Evolutionary conservation across 2,329 filamentous ascomycete species (phyloP).

Genomic region (Verticillium klebahnii): DNA sequence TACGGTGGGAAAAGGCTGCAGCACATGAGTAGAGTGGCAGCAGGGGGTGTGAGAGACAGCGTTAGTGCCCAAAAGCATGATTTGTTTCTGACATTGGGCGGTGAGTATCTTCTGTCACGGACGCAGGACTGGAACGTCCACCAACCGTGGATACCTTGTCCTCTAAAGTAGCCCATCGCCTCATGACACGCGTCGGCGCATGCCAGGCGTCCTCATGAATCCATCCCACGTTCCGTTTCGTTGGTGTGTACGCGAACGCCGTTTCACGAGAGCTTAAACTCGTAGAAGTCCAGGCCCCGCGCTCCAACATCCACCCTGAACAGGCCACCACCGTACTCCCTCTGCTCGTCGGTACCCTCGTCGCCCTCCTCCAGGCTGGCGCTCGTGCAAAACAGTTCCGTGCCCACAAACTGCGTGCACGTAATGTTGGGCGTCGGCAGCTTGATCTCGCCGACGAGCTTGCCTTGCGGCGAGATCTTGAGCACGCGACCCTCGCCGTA

Average conservation of each 20-base stretch:
- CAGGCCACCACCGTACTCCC: slow-evolving; percentile 61
- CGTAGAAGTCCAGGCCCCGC: slow-evolving; percentile 56
- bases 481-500: slow-evolving; percentile 75
- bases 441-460: slow-evolving; percentile 68
- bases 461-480: slow-evolving; percentile 64
- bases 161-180: neutral
- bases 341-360: slow-evolving; percentile 55
- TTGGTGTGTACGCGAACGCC: neutral
- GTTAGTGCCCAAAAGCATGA: slow-evolving; percentile 9
- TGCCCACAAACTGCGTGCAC: slow-evolving; percentile 75
- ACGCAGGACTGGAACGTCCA: neutral
- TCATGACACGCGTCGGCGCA: neutral
- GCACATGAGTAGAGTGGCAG: neutral
- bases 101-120: neutral
- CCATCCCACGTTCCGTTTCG: neutral
- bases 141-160: neutral
- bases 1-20: neutral
- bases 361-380: slow-evolving; percentile 63
- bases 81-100: neutral
- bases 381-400: slow-evolving; percentile 72
- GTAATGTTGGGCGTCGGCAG: slow-evolving; percentile 77
- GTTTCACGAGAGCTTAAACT: slow-evolving; percentile 48
- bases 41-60: slow-evolving; percentile 1
- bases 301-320: slow-evolving; percentile 77
- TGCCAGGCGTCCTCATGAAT: neutral